These are phyloP conservation scores for Aureobasidium subglaciale DNA, from an alignment of 2,329 filamentous ascomycete species.

Conservation along the genomic window DNA sequence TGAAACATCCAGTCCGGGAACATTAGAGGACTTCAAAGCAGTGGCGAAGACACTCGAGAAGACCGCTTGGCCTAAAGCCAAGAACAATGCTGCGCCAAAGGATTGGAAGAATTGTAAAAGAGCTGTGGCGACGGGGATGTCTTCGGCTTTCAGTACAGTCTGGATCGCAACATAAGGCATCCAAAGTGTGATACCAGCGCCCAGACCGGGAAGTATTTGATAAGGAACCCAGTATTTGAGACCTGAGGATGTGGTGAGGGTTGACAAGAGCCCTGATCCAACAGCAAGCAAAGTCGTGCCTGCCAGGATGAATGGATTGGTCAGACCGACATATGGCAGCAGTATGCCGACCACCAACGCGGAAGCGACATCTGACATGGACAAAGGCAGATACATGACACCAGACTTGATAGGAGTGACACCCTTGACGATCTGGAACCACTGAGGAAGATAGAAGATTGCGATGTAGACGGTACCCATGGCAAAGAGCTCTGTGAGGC, in stretches of 20 bases:
- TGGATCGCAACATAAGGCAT: constrained; percentile 42
- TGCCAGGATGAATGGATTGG: constrained; percentile 42
- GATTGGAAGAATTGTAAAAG: constrained; percentile 4
- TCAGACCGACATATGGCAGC: constrained; percentile 40
- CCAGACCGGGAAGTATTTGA: constrained; percentile 32
- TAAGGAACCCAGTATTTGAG: constrained; percentile 35
- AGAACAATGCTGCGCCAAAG: not conserved
- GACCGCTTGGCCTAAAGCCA: not conserved
- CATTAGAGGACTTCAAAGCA: not conserved
- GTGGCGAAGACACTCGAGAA: not conserved
- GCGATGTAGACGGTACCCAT: constrained; percentile 29
- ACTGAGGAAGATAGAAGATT: constrained; percentile 32
- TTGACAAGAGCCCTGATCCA: constrained; percentile 40
- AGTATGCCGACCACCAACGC: constrained; percentile 35
- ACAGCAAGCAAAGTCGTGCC: constrained; percentile 37
- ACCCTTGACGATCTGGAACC: constrained; percentile 46
- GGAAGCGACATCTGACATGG: constrained; percentile 39
- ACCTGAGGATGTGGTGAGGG: constrained; percentile 34
- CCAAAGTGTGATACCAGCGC: constrained; percentile 43
- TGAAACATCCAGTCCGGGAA: not conserved
- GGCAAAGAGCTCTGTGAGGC: not conserved
- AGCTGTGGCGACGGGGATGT: constrained; percentile 34
- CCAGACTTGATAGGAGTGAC: constrained; percentile 40
- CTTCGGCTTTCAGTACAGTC: constrained; percentile 35
- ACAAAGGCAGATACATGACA: constrained; percentile 30